These are phyloP conservation scores for Eucalyptus viminalis DNA, from an alignment of 345 rosid genomes.

Conservation along the genomic window DNA sequence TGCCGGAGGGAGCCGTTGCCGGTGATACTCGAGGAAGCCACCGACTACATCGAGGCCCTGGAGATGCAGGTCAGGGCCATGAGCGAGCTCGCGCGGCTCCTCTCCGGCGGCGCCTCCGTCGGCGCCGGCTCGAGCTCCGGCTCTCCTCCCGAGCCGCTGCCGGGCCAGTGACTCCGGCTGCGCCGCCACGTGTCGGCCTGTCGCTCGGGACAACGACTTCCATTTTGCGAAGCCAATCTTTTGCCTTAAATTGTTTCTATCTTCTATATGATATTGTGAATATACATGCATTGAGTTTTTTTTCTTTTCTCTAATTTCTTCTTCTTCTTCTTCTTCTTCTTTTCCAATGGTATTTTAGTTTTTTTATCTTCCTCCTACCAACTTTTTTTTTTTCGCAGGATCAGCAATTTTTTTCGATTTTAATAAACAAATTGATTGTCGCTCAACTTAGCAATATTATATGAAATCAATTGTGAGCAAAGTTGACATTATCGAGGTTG, in stretches of 20 bases:
- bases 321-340: background rate
- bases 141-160: background rate
- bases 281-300: background rate
- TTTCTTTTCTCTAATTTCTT: background rate
- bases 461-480: background rate
- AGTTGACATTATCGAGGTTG: background rate
- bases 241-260: background rate
- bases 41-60: constrained; percentile 90
- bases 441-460: background rate
- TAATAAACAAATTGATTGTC: background rate
- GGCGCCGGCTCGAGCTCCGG: constrained; percentile 1
- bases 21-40: constrained; percentile 82
- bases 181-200: background rate
- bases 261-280: background rate
- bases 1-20: constrained; percentile 89
- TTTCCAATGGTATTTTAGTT: background rate
- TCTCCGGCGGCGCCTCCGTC: constrained; percentile 21
- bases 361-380: background rate
- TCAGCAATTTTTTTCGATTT: background rate
- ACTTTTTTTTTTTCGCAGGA: background rate
- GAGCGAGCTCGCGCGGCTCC: constrained; percentile 59
- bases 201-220: background rate
- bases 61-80: constrained; percentile 98
- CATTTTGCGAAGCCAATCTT: background rate
- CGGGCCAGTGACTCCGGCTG: background rate